Base-by-base conservation (phyloP, 257 asterid genomes). In the Anisodus tanguticus region DNA sequence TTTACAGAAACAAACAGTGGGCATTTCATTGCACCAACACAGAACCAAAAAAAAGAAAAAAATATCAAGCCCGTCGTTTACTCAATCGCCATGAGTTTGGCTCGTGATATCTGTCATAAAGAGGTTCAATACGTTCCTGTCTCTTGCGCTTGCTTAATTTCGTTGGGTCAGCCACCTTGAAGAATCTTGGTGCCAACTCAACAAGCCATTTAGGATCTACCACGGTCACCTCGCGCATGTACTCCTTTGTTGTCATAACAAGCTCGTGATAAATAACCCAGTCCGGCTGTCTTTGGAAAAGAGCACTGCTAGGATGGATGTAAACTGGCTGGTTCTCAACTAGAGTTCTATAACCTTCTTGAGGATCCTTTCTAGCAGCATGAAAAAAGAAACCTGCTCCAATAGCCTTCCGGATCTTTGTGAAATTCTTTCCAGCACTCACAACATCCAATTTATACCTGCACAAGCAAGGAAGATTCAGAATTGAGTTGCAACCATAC, bases 111-210 rank as follows among this genome's bases (percentile, higher is more conserved):
- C 98, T 88, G 85, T 95, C 98, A 60, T 94, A 94, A 39, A 94
- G 97, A 37, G 99, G 99, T 81, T 94, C 98, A 88, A 95, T 91
- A 7, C 98, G 95, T 85, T 95, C 99, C 86, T 94, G 98, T 85
- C 99, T 93, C 94, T 95, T 95, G 67, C 98, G 97, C 90, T 94
- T 95, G 94, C 98, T 94, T 94, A 95, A 91, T 84, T 95, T 95
- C 5, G 97, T 94, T 55, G 99, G 97, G 87, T 96, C 98, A 9
- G 98, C 81, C 49, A 91, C 96, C 88, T 95, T 94, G 90, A 94
- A 94, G 90, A 93, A 93, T 83, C 98, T 89, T n/a, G 99, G 99
- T 51, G 98, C 98, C 83, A 96, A 90, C 88, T 96, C 98, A 67
- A 96, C 95, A 45, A 94, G 95, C 98, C 99, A 96, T 89, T 96